phyloP scores from a whole-genome alignment of 257 asterid species.

The Paraleonurus japonicus region DNA sequence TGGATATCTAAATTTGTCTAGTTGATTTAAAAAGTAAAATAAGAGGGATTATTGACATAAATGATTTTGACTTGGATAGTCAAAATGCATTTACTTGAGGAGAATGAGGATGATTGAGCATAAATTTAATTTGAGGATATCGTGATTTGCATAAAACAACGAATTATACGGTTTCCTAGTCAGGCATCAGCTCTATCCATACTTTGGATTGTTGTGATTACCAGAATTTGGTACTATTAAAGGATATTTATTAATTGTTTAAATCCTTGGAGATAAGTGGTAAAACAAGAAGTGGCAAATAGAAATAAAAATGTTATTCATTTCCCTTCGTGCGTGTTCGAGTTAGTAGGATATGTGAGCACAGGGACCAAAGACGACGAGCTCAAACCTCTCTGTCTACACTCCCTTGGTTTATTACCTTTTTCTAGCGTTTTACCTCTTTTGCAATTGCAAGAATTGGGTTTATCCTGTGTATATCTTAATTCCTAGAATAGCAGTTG shows the following conservation, averaged over 20 bases:
- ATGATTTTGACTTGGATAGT: constrained; percentile 14
- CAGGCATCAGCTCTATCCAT: not conserved
- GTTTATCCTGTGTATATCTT: not conserved
- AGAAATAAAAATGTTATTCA: not conserved
- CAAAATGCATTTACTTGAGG: constrained; percentile 11
- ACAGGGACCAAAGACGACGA: not conserved
- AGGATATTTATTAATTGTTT: not conserved
- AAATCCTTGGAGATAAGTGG: not conserved
- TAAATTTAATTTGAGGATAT: not conserved
- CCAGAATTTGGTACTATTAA: not conserved
- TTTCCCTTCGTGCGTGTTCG: not conserved
- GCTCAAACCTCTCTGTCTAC: not conserved
- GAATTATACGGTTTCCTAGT: not conserved
- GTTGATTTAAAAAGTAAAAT: not conserved
- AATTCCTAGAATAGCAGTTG: not conserved
- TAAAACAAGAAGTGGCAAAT: not conserved
- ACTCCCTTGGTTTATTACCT: not conserved
- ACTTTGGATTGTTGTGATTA: not conserved
- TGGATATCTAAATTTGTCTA: not conserved
- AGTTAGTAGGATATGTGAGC: not conserved
- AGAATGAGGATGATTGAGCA: not conserved
- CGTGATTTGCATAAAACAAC: not conserved
- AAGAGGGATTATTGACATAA: not conserved
- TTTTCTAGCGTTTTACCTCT: not conserved
- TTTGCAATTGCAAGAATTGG: not conserved